Conservation (phyloP, 2,329 filamentous ascomycete genomes). For the Aureobasidium melanogenum region DNA sequence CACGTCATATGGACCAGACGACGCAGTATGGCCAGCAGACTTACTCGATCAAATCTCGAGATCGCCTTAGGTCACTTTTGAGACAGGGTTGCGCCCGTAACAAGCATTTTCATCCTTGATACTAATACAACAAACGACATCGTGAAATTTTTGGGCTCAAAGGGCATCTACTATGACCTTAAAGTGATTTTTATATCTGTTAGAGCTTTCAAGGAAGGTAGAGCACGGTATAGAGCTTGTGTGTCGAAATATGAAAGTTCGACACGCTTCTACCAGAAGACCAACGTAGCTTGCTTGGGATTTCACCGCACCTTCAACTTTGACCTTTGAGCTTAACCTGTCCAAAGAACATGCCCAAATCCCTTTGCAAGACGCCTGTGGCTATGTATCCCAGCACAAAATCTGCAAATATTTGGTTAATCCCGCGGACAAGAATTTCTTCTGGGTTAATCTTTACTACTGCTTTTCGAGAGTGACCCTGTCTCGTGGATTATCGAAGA, state of each 20-base stretch:
- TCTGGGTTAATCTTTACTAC: too few species aligned
- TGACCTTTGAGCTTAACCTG: too few species aligned
- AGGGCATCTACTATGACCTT: not conserved
- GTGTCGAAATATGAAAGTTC: not conserved
- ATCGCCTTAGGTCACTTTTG: not conserved
- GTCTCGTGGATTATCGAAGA: too few species aligned
- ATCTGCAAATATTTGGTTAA: not conserved
- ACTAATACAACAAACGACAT: not conserved
- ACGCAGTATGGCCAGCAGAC: too few species aligned
- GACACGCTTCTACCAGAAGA: too few species aligned
- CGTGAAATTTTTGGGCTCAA: not conserved
- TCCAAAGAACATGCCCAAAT: too few species aligned
- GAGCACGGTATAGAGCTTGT: not conserved
- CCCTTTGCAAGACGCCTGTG: too few species aligned
- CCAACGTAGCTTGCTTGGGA: too few species aligned
- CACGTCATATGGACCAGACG: too few species aligned
- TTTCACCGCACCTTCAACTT: too few species aligned
- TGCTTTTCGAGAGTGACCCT: not conserved
- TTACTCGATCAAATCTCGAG: not conserved
- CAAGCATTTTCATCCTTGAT: not conserved
- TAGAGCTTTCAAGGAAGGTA: too few species aligned
- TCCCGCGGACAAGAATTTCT: not conserved
- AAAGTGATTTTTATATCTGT: not conserved
- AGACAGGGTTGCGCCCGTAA: not conserved
- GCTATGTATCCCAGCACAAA: too few species aligned